Percentiles rank a stretch among this genome's conserved stretches.
These are phyloP conservation scores for Berberis vulgaris DNA, from an alignment of 164 flowering plant species.

Conservation along the genomic window DNA sequence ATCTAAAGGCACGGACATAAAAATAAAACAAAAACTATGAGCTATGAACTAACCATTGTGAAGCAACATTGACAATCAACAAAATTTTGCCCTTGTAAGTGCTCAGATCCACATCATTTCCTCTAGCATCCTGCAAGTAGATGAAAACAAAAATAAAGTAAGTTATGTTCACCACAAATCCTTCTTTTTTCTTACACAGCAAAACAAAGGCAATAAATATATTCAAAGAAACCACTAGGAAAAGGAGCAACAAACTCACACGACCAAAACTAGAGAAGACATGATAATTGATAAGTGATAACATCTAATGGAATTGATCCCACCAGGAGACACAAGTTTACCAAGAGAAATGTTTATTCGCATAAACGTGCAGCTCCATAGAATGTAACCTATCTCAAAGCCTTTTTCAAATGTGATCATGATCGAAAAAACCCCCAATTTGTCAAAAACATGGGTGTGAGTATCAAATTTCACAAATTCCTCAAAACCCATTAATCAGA, in stretches of 20 bases:
- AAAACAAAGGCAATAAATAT: not conserved
- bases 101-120: conserved; percentile 65
- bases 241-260: too few species aligned
- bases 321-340: too few species aligned
- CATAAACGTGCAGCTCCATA: too few species aligned
- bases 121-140: conserved; percentile 55
- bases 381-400: too few species aligned
- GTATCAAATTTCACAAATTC: not conserved
- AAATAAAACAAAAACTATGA: not conserved
- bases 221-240: too few species aligned
- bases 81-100: conserved; percentile 67
- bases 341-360: too few species aligned
- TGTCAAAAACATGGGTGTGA: not conserved
- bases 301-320: too few species aligned
- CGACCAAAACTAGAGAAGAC: too few species aligned
- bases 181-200: not conserved
- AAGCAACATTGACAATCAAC: conserved; percentile 77
- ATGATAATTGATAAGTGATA: too few species aligned
- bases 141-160: not conserved
- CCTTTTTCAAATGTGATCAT: too few species aligned
- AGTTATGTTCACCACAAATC: not conserved
- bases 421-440: too few species aligned
- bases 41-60: conserved; percentile 46
- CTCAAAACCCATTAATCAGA: conserved; percentile 1
- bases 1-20: too few species aligned